Base-by-base conservation (phyloP, 2,329 filamentous ascomycete genomes). In the Ceratocystis colombiana region DNA sequence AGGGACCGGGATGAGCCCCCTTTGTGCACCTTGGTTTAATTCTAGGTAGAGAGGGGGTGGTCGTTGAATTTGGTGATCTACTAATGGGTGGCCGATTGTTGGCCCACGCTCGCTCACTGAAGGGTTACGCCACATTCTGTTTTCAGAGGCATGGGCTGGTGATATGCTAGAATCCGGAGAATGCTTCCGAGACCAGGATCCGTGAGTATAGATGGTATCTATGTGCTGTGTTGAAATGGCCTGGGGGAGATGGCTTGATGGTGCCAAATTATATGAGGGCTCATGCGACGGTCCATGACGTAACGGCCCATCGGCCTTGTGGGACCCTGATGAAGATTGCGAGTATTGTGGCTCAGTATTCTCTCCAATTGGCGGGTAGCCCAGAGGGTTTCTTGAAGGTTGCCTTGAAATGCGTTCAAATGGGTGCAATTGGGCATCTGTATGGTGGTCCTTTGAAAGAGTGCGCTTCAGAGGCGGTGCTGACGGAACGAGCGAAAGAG, bases 1-100 rank as follows among this genome's bases (percentile, higher is more conserved):
- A 20, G 61, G 28, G 2, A 68, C 64, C 5, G 57, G 20, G 3
- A 66, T 62, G 5, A 45, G 57, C 25, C 61, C 64, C 20, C 64
- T 55, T 20, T 59, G 53, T 17, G 22, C 22, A 2, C 46, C 64
- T 28, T 41, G 63, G 30, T 50, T 45, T 20, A 66, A 8, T 12
- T 59, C 55, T 25, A 59, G 22, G 15, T 59, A 59, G 17, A 59
- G 28, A 33, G 55, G 55, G 2, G 28, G 55, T 59, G 30, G 55
- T 20, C 33, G 55, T 25, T 28, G 30, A 37, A 37, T 28, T 33
- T 59, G 55, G 28, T n/a, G 7, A 20, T 59, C 55, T 15, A n/a
- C 4, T 8, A 20, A 8, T 25, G 48, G 15, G 17, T 59, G 55
- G 17, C 17, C 2, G 5, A n/a, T 7, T 37, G 12, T 12, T 3